Conservation (phyloP, 2,329 filamentous ascomycete species). For the Botrytis deweyae region DNA sequence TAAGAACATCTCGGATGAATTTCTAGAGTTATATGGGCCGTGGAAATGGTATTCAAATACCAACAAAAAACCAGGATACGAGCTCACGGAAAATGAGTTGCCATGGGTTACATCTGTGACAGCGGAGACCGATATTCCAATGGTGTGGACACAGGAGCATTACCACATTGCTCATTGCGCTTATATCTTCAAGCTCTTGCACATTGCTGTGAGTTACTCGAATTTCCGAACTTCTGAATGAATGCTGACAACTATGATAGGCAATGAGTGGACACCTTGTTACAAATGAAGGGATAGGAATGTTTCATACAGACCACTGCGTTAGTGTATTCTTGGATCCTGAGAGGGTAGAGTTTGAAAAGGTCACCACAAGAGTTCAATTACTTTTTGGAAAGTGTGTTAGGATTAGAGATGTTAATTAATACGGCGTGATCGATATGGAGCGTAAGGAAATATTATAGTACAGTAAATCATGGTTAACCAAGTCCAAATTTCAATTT, state of each 20-base stretch:
- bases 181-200: background rate
- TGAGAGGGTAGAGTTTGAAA: background rate
- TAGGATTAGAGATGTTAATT: background rate
- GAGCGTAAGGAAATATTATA: background rate
- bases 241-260: background rate
- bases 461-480: background rate
- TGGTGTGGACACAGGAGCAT: slow-evolving; percentile 1
- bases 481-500: background rate
- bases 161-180: background rate
- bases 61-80: background rate
- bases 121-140: background rate
- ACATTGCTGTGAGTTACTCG: background rate
- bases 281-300: slow-evolving; percentile 1
- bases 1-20: slow-evolving; percentile 9
- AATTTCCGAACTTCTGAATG: background rate
- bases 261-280: slow-evolving; percentile 9
- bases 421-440: background rate
- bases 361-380: background rate
- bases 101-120: slow-evolving; percentile 1
- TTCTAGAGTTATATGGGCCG: background rate
- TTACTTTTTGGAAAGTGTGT: slow-evolving; percentile 9
- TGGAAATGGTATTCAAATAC: background rate
- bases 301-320: background rate
- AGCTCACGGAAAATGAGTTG: background rate
- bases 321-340: background rate